Evolutionary conservation across 169 alveolate genomes (phyloP), one percentile per base, ranked within the genome.

Genomic region (Theileria luwenshuni): DNA sequence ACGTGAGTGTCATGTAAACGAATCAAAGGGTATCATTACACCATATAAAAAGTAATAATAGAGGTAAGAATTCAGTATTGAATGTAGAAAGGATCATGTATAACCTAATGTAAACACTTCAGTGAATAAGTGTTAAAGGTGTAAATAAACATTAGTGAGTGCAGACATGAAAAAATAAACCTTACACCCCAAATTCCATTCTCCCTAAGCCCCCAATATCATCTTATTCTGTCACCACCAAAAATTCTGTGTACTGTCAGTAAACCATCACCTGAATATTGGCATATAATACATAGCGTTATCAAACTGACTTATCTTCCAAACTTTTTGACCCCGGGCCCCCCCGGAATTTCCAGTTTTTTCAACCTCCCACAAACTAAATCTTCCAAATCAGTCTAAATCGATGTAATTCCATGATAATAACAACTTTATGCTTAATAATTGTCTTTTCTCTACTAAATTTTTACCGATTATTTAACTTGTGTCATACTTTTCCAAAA

Each of bases 171-270:
- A n/a, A n/a, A 1, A 62, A 13, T 8, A 8, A 10, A 56, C 54
- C 71, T 62, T 25, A 62, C 71, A 41, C 71, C 71, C 71, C 71
- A 62, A 62, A 62, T 45, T 54, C 71, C 52, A 59, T 62, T 62
- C 58, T 13, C 25, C 58, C 58, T 51, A 45, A 42, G 19, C 58
- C 28, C 71, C 71, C 71, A 62, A 62, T 62, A 62, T 42, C 32
- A 41, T 42, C 42, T 54, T 54, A 54, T 54, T 54, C 17, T 54
- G 35, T 54, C 19, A 8, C 27, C n/a, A 25, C 32, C 63, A 12
- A 23, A 2, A 54, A 54, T n/a, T 8, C 8, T 19, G n/a, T 23
- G 15, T 19, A 54, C 8, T 2, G 27, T 54, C 33, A 1, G 3
- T 25, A 54, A 54, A 54, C 2, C 27, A 13, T 54, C 33, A 23